Evolutionary conservation across 805 yeast species (phyloP).

Genomic region (Starmerella floris): DNA sequence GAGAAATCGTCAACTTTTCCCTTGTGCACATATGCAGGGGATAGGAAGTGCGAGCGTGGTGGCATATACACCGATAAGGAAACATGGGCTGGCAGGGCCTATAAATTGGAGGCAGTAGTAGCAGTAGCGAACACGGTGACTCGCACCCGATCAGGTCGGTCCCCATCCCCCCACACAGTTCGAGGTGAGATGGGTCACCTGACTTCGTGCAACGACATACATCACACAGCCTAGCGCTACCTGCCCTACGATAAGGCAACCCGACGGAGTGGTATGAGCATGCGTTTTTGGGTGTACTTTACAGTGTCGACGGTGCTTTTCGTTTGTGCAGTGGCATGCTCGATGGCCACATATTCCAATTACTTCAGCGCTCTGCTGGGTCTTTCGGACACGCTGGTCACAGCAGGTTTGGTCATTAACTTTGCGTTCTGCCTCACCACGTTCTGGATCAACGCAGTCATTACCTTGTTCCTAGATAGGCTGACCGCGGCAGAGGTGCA

Average conservation of each 20-base stretch:
- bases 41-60: no score
- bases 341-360: slow-evolving; percentile 37
- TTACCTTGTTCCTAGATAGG: slow-evolving; percentile 53
- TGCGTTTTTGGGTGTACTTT: slow-evolving; percentile 12
- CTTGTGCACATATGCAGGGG: no score
- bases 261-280: neutral
- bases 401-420: slow-evolving; percentile 33
- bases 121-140: no score
- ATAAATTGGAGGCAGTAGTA: no score
- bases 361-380: slow-evolving; percentile 38
- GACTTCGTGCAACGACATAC: no score
- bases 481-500: slow-evolving; percentile 64
- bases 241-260: neutral
- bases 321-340: slow-evolving; percentile 27
- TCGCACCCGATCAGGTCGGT: no score
- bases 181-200: no score
- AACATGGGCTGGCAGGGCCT: no score
- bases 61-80: no score
- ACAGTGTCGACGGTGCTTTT: slow-evolving; percentile 10
- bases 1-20: no score
- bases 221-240: no score
- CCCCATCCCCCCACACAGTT: no score
- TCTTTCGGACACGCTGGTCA: slow-evolving; percentile 38
- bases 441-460: slow-evolving; percentile 37
- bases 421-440: slow-evolving; percentile 19